Percentiles rank a stretch among this genome's conserved stretches.
phyloP scores from a whole-genome alignment of 129 eudicot genomes.

The Helichrysum umbraculigerum region DNA sequence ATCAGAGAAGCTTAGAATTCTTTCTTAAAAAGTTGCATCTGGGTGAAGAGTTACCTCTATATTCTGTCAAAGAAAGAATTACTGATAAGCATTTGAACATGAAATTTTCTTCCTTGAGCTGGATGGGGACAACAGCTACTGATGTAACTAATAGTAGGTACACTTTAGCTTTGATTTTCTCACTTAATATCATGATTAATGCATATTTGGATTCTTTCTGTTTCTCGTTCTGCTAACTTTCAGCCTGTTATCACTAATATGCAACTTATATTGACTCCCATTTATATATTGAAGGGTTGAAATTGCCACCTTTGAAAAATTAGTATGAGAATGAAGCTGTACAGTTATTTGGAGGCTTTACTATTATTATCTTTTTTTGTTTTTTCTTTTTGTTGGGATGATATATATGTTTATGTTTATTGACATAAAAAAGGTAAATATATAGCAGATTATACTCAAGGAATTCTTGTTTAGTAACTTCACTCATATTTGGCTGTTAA shows the following conservation, averaged over 20 bases:
- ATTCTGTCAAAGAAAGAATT: slow-evolving; percentile 42
- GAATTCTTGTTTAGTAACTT: background rate
- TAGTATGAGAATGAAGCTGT: too few species aligned
- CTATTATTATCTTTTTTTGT: background rate
- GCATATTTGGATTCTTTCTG: slow-evolving; percentile 6
- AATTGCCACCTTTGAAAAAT: too few species aligned
- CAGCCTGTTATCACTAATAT: background rate
- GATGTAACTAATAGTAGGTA: slow-evolving; percentile 81
- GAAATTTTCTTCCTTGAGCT: slow-evolving; percentile 61
- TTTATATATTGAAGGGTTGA: background rate
- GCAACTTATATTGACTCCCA: background rate
- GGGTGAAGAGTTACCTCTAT: slow-evolving; percentile 49
- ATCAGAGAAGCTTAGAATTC: slow-evolving; percentile 44
- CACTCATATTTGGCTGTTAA: background rate
- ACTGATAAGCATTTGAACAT: slow-evolving; percentile 34
- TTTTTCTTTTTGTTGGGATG: background rate
- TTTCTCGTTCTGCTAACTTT: background rate
- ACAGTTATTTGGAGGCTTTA: background rate
- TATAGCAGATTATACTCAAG: slow-evolving; percentile 13
- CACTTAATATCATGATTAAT: background rate
- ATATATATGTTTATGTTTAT: background rate
- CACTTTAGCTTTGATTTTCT: slow-evolving; percentile 43
- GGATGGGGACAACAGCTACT: slow-evolving; percentile 81
- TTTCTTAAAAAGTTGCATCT: slow-evolving; percentile 54
- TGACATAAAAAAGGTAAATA: slow-evolving; percentile 4